phyloP scores from a whole-genome alignment of 441 rosid genomes.

The Populus hybrid region DNA sequence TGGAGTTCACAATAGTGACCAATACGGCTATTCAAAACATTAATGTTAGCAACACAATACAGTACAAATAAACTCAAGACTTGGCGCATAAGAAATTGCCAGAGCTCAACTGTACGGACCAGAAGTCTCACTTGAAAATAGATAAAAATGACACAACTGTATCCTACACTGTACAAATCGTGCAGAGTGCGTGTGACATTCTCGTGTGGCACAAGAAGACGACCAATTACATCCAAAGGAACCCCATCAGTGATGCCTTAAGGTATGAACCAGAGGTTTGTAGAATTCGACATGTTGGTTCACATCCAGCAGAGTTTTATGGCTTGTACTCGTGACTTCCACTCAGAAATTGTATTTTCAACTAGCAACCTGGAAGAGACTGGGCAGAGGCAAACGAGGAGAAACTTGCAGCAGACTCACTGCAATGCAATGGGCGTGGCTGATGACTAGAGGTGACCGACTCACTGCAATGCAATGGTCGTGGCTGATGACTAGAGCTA shows the following conservation, averaged over 20 bases:
- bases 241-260: background rate
- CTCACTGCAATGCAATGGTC: conserved; percentile 40
- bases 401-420: conserved; percentile 85
- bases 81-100: conserved; percentile 2
- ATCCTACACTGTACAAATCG: conserved; percentile 34
- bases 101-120: conserved; percentile 4
- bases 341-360: background rate
- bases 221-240: background rate
- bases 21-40: background rate
- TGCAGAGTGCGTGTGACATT: background rate
- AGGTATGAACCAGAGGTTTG: conserved; percentile 2
- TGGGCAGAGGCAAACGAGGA: conserved; percentile 84
- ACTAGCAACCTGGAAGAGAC: conserved; percentile 73
- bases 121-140: conserved; percentile 8
- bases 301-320: background rate
- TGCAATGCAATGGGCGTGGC: conserved; percentile 51
- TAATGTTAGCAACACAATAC: background rate
- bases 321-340: background rate
- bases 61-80: conserved; percentile 15
- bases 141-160: background rate
- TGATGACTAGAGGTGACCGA: conserved; percentile 43
- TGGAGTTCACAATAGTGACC: background rate
- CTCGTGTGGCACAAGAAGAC: background rate
- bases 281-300: background rate
- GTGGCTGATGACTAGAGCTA: conserved; percentile 46